Conservation (phyloP, 225 moss, liverwort and hornwort genomes). For the Climacium dendroides region DNA sequence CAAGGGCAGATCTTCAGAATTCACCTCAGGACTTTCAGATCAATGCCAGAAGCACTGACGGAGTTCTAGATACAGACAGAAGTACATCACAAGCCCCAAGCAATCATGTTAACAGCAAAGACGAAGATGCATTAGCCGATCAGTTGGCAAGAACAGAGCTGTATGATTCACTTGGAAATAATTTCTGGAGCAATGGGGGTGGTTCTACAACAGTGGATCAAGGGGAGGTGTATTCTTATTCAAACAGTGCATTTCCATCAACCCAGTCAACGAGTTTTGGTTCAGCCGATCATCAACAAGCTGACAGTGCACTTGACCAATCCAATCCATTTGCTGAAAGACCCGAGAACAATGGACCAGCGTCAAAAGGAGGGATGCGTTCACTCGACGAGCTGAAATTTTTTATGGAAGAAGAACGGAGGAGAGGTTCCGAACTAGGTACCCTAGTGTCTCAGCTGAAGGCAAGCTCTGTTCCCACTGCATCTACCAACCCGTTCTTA, state of each 20-base stretch:
- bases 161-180: constrained; percentile 39
- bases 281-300: constrained; percentile 12
- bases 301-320: constrained; percentile 14
- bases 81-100: not conserved
- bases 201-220: constrained; percentile 11
- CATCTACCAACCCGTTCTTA: constrained; percentile 34
- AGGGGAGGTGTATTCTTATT: constrained; percentile 16
- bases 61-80: not conserved
- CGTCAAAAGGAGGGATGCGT: constrained; percentile 43
- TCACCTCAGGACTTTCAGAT: constrained; percentile 15
- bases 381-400: constrained; percentile 62
- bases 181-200: constrained; percentile 40
- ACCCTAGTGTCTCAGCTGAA: constrained; percentile 71
- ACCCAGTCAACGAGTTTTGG: constrained; percentile 19
- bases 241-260: constrained; percentile 15
- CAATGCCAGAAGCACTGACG: not conserved
- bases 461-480: constrained; percentile 37
- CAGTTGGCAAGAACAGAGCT: constrained; percentile 28
- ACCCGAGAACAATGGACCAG: constrained; percentile 21
- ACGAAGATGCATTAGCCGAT: constrained; percentile 6
- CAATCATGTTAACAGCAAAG: constrained; percentile 9
- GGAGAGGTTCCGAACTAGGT: constrained; percentile 65
- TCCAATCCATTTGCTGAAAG: constrained; percentile 32
- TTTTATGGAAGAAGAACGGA: constrained; percentile 66
- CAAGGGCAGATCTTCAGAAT: not conserved